Conservation (phyloP, 768 basidiomycete genomes). For the Pleurotus cornucopiae region DNA sequence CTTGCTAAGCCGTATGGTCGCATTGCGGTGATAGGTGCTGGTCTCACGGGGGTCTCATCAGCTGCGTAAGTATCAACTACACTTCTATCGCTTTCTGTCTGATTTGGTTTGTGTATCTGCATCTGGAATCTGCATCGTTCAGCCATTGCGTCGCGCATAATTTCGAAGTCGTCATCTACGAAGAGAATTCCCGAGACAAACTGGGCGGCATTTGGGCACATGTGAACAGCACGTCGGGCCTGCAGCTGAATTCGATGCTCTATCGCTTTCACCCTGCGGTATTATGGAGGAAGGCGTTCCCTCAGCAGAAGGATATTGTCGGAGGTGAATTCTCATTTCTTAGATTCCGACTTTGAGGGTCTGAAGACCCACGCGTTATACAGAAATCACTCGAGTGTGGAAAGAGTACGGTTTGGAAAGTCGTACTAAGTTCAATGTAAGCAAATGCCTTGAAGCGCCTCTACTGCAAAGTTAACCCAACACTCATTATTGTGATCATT, state of each 20-base stretch:
- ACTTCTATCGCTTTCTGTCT: no score
- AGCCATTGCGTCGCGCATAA: conserved; percentile 45
- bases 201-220: conserved; percentile 50
- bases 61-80: conserved; percentile 31
- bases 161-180: conserved; percentile 50
- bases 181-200: conserved; percentile 23
- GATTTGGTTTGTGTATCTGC: not conserved
- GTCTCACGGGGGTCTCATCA: conserved; percentile 48
- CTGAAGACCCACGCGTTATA: not conserved
- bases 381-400: conserved; percentile 41
- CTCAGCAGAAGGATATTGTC: conserved; percentile 46
- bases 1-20: conserved; percentile 31
- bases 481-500: not conserved
- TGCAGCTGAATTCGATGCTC: conserved; percentile 46
- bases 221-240: conserved; percentile 45
- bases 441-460: not conserved
- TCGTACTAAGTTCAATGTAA: conserved; percentile 39
- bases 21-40: conserved; percentile 48
- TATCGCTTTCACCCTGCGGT: conserved; percentile 49
- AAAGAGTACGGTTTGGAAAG: conserved; percentile 43
- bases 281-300: conserved; percentile 41
- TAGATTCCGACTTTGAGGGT: not conserved
- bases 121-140: not conserved
- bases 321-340: conserved; percentile 22
- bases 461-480: not conserved